Evolutionary conservation across 2,329 filamentous ascomycete species (phyloP), one percentile per base, ranked within the genome.

Genomic region (Pseudogymnoascus sp.): DNA sequence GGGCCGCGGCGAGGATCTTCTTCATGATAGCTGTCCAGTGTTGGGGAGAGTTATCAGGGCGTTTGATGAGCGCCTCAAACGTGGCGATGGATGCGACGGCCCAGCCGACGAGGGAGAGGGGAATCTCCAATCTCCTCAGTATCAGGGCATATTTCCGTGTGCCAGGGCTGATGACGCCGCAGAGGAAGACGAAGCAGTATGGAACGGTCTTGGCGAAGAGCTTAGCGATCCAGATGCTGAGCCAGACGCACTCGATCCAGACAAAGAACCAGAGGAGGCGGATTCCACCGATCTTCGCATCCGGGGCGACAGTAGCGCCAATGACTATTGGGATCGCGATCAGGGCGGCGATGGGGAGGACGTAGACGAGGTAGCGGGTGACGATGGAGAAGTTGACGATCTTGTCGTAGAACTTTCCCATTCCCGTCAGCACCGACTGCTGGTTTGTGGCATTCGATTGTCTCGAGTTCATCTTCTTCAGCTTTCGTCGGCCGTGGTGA

Each of bases 141-240:
- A 90, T 83, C 2, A 81, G 81, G 50, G 85, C 85, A 69, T 90
- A 90, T 73, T 90, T 90, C 65, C 86, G 80, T 4, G 86, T 87
- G 59, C 87, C 87, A 12, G 84, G 82, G 72, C 85, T 88, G 71
- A 90, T 82, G 31, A 90, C 84, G 63, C 87, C 87, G 66, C 81
- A 83, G 68, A 88, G 81, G 70, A 88, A 87, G 79, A 89, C 86
- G 74, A 90, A 90, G 61, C 84, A 67, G 40, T 77, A 74, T 0
- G 87, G 86, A 2, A 88, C 70, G 14, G 82, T 71, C 72, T 84
- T 84, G 12, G 87, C 83, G 10, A 85, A 78, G 47, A 88, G 74
- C 75, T 90, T 90, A 67, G 82, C 85, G 16, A 79, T 77, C 87
- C 87, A 90, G 10, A 89, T 78, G 7, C 81, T 79, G 40, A 86